Percentiles rank a stretch among this genome's conserved stretches.
phyloP scores from a whole-genome alignment of 352 stramenopile species.

The Phytophthora agathidicida region DNA sequence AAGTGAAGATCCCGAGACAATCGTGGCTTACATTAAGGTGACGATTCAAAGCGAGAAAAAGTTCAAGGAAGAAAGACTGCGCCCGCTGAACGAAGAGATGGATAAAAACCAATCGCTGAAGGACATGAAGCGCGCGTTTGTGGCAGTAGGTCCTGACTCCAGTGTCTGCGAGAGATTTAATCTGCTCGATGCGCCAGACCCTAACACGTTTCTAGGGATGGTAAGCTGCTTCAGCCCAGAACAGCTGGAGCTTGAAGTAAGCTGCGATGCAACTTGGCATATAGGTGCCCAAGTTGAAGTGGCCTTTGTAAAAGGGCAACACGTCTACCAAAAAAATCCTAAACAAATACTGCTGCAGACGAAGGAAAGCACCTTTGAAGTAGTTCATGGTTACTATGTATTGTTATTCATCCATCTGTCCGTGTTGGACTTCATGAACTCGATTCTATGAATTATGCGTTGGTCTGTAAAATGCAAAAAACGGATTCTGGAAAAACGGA shows the following conservation, averaged over 20 bases:
- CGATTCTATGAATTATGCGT: too few relatives aligned
- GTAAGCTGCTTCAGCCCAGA: slow-evolving; percentile 21
- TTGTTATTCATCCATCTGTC: too few relatives aligned
- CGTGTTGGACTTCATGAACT: too few relatives aligned
- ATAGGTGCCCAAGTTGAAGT: slow-evolving; percentile 2
- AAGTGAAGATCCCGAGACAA: slow-evolving; percentile 9
- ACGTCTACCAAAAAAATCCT: too few relatives aligned
- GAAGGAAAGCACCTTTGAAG: background rate
- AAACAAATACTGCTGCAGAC: background rate
- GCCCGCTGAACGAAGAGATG: slow-evolving; percentile 19
- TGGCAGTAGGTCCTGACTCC: slow-evolving; percentile 15
- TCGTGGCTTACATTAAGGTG: slow-evolving; percentile 23
- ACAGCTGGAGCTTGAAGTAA: slow-evolving; percentile 7
- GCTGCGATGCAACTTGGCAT: too few relatives aligned
- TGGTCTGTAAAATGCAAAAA: too few relatives aligned
- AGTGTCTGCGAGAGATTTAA: slow-evolving; percentile 16
- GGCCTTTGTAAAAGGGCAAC: too few relatives aligned
- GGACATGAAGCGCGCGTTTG: slow-evolving; percentile 19
- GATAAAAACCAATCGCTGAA: slow-evolving; percentile 11
- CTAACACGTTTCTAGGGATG: slow-evolving; percentile 10
- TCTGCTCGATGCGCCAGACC: slow-evolving; percentile 11
- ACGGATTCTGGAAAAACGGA: too few relatives aligned
- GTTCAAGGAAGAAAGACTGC: slow-evolving; percentile 16
- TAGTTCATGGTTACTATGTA: too few relatives aligned
- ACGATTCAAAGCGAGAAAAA: slow-evolving; percentile 23